Conservation (phyloP, 139 green algal species). For the Coelastrella sp. region DNA sequence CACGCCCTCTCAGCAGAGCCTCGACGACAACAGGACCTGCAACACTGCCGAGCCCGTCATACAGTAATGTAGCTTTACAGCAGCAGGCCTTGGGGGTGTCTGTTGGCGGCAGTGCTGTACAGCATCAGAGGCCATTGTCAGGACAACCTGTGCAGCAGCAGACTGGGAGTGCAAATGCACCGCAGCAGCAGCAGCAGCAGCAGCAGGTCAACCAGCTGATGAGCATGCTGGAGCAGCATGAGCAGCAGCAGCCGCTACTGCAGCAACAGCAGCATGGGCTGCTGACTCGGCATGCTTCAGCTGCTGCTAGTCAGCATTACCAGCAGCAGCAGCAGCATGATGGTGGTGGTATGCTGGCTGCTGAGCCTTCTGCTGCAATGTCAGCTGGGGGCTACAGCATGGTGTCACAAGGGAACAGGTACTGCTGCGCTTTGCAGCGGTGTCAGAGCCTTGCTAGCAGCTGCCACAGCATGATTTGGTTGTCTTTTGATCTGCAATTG, state of each 20-base stretch:
- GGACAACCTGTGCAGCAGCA: background rate
- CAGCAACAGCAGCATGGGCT: conserved; percentile 27
- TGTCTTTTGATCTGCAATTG: too few relatives aligned
- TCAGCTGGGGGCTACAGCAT: conserved; percentile 18
- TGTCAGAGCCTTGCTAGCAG: too few relatives aligned
- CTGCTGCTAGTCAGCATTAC: too few relatives aligned
- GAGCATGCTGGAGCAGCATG: background rate
- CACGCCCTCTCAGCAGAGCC: conserved; percentile 1
- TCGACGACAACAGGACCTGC: background rate
- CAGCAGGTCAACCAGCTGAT: background rate
- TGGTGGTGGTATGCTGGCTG: background rate
- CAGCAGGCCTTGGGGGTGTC: background rate
- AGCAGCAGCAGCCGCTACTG: background rate
- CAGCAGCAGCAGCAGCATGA: conserved; percentile 30
- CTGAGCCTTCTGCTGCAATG: conserved; percentile 16
- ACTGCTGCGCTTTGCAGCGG: background rate
- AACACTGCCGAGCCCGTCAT: background rate
- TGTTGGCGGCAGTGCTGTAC: background rate
- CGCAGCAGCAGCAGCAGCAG: background rate
- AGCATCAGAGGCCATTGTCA: background rate
- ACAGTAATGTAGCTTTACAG: background rate
- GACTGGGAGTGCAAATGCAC: background rate
- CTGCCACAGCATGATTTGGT: too few relatives aligned
- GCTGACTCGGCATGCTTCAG: background rate
- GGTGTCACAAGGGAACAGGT: conserved; percentile 26